These are phyloP conservation scores for Quercus alba DNA, from an alignment of 306 rosid genomes.

Conservation along the genomic window DNA sequence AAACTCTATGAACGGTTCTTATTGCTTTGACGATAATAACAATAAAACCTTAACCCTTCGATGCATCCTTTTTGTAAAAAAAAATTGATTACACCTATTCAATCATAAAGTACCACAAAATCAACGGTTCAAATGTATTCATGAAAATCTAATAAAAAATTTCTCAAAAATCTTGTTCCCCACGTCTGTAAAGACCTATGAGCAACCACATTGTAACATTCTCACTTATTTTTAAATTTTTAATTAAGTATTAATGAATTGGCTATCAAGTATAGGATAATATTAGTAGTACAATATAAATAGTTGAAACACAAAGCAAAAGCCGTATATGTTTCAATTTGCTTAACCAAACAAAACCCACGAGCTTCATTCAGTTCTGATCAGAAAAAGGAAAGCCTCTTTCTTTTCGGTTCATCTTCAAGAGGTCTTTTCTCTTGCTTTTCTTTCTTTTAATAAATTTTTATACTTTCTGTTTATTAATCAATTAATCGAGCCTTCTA, in stretches of 20 bases:
- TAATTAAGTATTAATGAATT: not conserved
- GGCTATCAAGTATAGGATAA: not conserved
- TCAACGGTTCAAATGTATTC: not conserved
- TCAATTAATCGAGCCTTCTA: not conserved
- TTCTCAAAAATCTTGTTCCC: not conserved
- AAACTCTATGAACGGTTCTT: too few relatives aligned
- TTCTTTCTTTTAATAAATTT: not conserved
- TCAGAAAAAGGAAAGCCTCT: constrained; percentile 14
- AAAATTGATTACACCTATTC: too few relatives aligned
- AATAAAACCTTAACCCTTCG: too few relatives aligned
- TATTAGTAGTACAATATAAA: not conserved
- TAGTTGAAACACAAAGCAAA: not conserved
- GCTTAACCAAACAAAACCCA: constrained; percentile 31
- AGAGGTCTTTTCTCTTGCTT: constrained; percentile 19
- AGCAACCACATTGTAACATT: not conserved
- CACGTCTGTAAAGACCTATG: not conserved
- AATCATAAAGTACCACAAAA: not conserved
- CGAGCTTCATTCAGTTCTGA: constrained; percentile 26
- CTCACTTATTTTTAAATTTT: not conserved
- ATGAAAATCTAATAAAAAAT: too few relatives aligned
- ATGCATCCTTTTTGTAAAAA: too few relatives aligned
- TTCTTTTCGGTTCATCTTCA: constrained; percentile 18
- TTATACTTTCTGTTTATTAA: not conserved
- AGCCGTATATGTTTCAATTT: constrained; percentile 8
- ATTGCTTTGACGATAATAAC: too few relatives aligned